Base-by-base conservation (phyloP, 208 protist genomes). In the Zelonia costaricensis region DNA sequence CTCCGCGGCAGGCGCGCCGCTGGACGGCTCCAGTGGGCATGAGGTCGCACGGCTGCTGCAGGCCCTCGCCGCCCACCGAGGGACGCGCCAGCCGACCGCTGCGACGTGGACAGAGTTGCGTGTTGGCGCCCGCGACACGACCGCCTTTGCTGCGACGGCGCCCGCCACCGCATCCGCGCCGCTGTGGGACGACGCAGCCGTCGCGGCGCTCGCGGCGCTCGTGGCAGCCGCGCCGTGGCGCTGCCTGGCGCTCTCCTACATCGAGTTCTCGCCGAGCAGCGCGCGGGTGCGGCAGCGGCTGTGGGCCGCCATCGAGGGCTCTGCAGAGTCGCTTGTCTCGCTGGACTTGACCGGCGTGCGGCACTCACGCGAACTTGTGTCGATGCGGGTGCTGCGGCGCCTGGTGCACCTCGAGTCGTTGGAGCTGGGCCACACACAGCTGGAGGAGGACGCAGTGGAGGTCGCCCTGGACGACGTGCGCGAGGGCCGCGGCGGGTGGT, bases 401-500 rank as follows among this genome's bases (percentile, higher is more conserved):
- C 62, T 71, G 1, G 5, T 20, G 3, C 27, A 16, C 15, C 71
- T 88, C 46, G 38, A 25, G 15, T 45, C 64, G 3, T 58, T 92
- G 15, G 82, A 89, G 30, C 18, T 92, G 4, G 68, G 74, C 16
- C 60, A 78, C 46, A 84, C 75, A 7, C 56, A 67, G 9, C 66
- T 88, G 16, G 74, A 72, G 10, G 83, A 86, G 49, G 68, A 82
- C 27, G 49, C 51, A 38, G 46, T 81, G 30, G 16, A 61, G 25
- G 33, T 70, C 48, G 23, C 84, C 25, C 35, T 86, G 42, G 38
- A 40, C n/a, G 60, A 69, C 16, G 62, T 88, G 53, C 47, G 55
- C 16, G 31, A 35, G 10, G 66, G 68, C 22, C 45, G 77, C 18
- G 79, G 82, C 47, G 82, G 86, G 35, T 92, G 86, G 86, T 72